Conservation (phyloP, 345 rosid genomes). For the Moricandia moricandioides region DNA sequence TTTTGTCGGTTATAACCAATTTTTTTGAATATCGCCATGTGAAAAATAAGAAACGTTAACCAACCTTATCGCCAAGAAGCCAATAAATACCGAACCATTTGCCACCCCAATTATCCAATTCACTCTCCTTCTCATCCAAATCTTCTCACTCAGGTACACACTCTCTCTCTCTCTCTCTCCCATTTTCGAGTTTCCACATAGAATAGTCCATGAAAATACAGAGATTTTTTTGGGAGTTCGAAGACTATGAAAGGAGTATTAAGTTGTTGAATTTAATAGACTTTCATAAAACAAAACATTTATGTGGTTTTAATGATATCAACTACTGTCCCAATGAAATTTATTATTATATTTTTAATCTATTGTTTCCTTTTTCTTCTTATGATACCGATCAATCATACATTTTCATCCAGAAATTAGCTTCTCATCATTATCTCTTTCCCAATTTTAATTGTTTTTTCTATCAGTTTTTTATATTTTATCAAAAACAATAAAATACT, state of each 20-base stretch:
- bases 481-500: too few relatives aligned
- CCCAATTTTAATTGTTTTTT: background rate
- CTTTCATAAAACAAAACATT: background rate
- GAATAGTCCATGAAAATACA: background rate
- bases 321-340: background rate
- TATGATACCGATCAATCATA: background rate
- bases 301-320: background rate
- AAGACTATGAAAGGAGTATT: background rate
- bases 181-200: background rate
- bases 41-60: background rate
- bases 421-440: background rate
- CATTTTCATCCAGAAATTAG: background rate
- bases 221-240: background rate
- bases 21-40: background rate
- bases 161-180: background rate
- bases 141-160: background rate
- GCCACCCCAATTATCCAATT: background rate
- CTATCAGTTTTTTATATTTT: too few relatives aligned
- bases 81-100: background rate
- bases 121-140: background rate
- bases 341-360: background rate
- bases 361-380: background rate
- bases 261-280: background rate
- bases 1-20: background rate
- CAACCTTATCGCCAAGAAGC: background rate